phyloP scores from a whole-genome alignment of 768 basidiomycete species.

The Russula sp. region DNA sequence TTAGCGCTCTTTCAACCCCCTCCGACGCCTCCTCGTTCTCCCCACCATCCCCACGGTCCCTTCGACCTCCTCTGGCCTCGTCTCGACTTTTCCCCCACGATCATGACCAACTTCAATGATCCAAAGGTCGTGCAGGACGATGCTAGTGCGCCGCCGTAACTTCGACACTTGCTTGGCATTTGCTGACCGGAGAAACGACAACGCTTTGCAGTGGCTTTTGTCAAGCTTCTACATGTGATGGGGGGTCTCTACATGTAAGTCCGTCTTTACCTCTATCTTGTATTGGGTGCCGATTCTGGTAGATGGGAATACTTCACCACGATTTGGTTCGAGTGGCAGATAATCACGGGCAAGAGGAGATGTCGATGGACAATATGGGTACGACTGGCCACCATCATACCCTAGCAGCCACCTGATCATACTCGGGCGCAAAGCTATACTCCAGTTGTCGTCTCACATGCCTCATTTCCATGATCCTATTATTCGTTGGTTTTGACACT shows the following conservation, averaged over 20 bases:
- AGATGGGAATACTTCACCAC: conserved; percentile 25
- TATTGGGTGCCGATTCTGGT: not conserved
- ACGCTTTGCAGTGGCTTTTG: conserved; percentile 15
- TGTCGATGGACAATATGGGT: conserved; percentile 28
- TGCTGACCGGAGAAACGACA: not conserved
- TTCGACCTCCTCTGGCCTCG: not conserved
- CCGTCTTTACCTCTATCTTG: not conserved
- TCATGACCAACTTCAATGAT: conserved; percentile 25
- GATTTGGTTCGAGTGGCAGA: conserved; percentile 27
- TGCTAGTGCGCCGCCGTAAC: not conserved
- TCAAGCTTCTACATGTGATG: conserved; percentile 23
- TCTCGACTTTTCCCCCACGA: not conserved
- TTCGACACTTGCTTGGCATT: not conserved
- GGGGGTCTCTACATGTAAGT: conserved; percentile 22
- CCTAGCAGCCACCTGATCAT: not conserved
- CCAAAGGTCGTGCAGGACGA: conserved; percentile 12
- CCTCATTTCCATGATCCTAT: conserved; percentile 16
- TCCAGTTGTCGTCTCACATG: conserved; percentile 24
- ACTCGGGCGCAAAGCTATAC: conserved; percentile 11
- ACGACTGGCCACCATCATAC: not conserved
- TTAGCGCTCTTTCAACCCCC: not conserved
- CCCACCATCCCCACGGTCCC: conserved; percentile 2
- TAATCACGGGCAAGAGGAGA: conserved; percentile 16
- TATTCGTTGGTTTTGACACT: conserved; percentile 24
- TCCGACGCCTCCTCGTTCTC: not conserved